Evolutionary conservation across 2,329 filamentous ascomycete genomes (phyloP).

Genomic region (Pestalotiopsis sp.): DNA sequence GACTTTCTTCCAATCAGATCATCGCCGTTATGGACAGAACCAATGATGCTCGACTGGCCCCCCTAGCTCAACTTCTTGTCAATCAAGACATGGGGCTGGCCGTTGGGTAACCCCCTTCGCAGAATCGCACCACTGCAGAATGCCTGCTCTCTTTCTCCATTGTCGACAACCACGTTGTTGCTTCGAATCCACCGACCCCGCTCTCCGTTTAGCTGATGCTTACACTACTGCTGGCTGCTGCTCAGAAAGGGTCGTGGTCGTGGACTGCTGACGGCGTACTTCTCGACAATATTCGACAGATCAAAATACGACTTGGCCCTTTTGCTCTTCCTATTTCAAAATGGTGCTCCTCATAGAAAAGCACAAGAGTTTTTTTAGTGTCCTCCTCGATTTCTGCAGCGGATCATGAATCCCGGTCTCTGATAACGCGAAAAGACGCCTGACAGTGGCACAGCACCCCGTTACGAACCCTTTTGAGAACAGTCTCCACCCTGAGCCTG

Average conservation of each 20-base stretch:
- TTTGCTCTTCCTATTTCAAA: too few species aligned
- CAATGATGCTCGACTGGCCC: not conserved
- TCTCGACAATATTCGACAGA: too few species aligned
- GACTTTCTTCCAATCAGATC: not conserved
- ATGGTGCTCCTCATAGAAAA: too few species aligned
- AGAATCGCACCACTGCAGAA: not conserved
- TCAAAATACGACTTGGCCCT: too few species aligned
- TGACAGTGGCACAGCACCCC: not conserved
- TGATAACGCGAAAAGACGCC: not conserved
- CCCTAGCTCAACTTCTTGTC: not conserved
- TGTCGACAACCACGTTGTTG: not conserved
- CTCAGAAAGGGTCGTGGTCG: not conserved
- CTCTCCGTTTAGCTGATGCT: not conserved
- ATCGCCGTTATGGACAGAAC: not conserved
- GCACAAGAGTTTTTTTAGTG: too few species aligned
- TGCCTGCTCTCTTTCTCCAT: not conserved
- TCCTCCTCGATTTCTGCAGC: not conserved
- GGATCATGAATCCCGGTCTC: not conserved
- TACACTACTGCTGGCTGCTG: not conserved
- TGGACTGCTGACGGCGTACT: too few species aligned
- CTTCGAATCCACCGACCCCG: not conserved
- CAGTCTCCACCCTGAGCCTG: too few species aligned
- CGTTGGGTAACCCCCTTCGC: not conserved
- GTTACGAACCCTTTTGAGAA: too few species aligned
- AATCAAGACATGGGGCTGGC: not conserved